These are phyloP conservation scores for Penicillium taxi DNA, from an alignment of 495 filamentous ascomycete species.

Conservation along the genomic window DNA sequence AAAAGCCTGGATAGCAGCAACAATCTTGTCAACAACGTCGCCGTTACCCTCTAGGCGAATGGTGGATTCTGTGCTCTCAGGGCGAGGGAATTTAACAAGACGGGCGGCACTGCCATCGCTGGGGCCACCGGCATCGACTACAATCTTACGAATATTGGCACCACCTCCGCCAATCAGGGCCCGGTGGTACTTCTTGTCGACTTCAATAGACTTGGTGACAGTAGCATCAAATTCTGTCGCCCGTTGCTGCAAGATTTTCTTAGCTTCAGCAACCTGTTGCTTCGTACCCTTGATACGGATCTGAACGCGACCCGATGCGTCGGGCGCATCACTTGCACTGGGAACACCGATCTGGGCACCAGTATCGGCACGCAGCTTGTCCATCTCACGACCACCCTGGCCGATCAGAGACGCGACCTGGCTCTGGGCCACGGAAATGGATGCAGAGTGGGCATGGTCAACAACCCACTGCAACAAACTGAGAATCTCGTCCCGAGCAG, in stretches of 20 bases:
- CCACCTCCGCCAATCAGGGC: conserved; percentile 82
- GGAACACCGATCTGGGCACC: conserved; percentile 89
- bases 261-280: conserved; percentile 78
- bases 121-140: conserved; percentile 80
- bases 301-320: conserved; percentile 59
- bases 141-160: conserved; percentile 76
- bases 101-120: conserved; percentile 74
- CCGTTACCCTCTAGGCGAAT: conserved; percentile 81
- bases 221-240: conserved; percentile 78
- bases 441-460: conserved; percentile 71
- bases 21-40: conserved; percentile 80
- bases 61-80: conserved; percentile 62
- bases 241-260: conserved; percentile 79
- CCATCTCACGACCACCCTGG: conserved; percentile 80
- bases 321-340: conserved; percentile 49
- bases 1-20: conserved; percentile 68
- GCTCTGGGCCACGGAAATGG: conserved; percentile 75
- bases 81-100: conserved; percentile 84
- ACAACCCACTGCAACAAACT: conserved; percentile 77
- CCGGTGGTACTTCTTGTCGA: conserved; percentile 88
- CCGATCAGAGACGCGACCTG: conserved; percentile 88
- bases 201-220: conserved; percentile 69
- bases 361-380: conserved; percentile 72
- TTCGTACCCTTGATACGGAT: conserved; percentile 88
- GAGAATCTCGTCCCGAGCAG: conserved; percentile 81